Evolutionary conservation across 805 yeast genomes (phyloP).

Genomic region (Deakozyma indianensis): DNA sequence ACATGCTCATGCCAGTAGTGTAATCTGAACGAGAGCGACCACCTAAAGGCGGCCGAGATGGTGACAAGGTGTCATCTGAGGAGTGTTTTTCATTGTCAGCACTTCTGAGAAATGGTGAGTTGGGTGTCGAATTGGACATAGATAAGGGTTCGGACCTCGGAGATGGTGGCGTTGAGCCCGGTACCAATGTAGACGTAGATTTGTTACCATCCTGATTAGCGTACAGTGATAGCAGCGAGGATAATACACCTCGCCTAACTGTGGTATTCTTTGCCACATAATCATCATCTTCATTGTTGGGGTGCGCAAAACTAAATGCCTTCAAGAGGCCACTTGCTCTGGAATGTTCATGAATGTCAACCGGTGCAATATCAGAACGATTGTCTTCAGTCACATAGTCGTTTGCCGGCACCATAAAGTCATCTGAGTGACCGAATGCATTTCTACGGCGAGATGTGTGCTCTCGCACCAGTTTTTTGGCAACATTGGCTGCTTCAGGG

Average conservation of each 20-base stretch:
- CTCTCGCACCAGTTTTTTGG: constrained; percentile 9
- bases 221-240: constrained; percentile 61
- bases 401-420: neutral
- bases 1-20: constrained; percentile 11
- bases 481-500: constrained; percentile 3
- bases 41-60: constrained; percentile 2
- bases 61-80: constrained; percentile 1
- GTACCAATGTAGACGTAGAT: constrained; percentile 6
- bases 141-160: constrained; percentile 4
- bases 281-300: constrained; percentile 23
- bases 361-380: neutral
- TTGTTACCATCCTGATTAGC: constrained; percentile 16
- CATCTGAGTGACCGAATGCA: neutral
- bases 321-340: neutral
- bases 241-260: constrained; percentile 76
- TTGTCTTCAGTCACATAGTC: neutral
- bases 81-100: constrained; percentile 3
- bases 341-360: neutral
- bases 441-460: constrained; percentile 5
- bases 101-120: constrained; percentile 3
- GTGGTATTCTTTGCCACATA: constrained; percentile 45
- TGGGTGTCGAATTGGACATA: constrained; percentile 2
- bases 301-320: neutral
- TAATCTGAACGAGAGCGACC: constrained; percentile 12
- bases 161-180: constrained; percentile 1